These are phyloP conservation scores for Pleurotus tuoliensis DNA, from an alignment of 768 basidiomycete genomes.

Conservation along the genomic window DNA sequence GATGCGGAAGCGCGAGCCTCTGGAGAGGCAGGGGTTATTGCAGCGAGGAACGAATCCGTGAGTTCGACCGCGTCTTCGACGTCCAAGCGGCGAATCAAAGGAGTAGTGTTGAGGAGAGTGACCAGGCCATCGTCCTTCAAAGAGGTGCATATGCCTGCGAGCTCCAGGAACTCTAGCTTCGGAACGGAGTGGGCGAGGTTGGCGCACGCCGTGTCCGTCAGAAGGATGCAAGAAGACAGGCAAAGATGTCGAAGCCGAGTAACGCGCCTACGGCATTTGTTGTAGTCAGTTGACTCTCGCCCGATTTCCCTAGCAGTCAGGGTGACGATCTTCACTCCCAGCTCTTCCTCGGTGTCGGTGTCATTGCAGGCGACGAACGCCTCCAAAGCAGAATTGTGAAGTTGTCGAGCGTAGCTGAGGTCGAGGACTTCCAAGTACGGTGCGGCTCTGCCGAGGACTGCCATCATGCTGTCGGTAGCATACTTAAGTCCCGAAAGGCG, in stretches of 20 bases:
- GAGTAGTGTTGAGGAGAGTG: slow-evolving; percentile 63
- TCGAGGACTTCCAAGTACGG: slow-evolving; percentile 78
- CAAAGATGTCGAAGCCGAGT: slow-evolving; percentile 71
- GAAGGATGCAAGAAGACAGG: slow-evolving; percentile 63
- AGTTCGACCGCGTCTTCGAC: slow-evolving; percentile 80
- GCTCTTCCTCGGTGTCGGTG: slow-evolving; percentile 26
- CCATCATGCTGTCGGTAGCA: slow-evolving; percentile 57
- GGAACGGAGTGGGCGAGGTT: slow-evolving; percentile 72
- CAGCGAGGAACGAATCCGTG: slow-evolving; percentile 65
- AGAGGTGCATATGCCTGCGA: slow-evolving; percentile 69
- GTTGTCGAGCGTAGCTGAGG: slow-evolving; percentile 63
- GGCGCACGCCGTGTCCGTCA: slow-evolving; percentile 74
- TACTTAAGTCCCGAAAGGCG: slow-evolving; percentile 65
- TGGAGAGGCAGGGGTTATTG: slow-evolving; percentile 48
- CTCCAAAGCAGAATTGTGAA: slow-evolving; percentile 75
- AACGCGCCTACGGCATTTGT: slow-evolving; percentile 52
- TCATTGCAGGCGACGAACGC: slow-evolving; percentile 61
- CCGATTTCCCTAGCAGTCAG: slow-evolving; percentile 65
- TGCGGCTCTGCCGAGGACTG: slow-evolving; percentile 61
- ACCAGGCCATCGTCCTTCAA: slow-evolving; percentile 74
- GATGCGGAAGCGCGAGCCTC: background rate
- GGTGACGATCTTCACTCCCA: slow-evolving; percentile 39
- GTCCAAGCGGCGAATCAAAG: slow-evolving; percentile 71
- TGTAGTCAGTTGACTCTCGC: slow-evolving; percentile 47
- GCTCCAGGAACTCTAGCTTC: slow-evolving; percentile 69